Evolutionary conservation across 108 stramenopile species (phyloP), one percentile per base, ranked within the genome.

Genomic region (Fragilaria radians): DNA sequence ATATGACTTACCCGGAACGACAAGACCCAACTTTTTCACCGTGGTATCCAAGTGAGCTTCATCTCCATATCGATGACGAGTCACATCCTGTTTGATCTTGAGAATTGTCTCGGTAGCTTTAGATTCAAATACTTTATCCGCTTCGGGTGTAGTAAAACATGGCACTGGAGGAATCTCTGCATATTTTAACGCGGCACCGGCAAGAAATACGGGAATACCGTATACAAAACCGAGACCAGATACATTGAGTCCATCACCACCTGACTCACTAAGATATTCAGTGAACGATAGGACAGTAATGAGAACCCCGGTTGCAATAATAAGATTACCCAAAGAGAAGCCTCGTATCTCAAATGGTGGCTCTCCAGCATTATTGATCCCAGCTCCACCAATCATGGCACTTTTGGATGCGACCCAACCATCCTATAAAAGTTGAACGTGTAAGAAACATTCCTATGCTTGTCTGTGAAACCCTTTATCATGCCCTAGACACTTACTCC

Each of bases 271-370:
- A 49, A 98, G 89, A 66, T 95, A 98, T 74, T 95, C 94, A 9
- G 71, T 80, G 74, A 96, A 95, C 11, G 87, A 88, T 2, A 89
- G 70, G 5, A 70, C 49, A 0, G 97, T 98, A 54, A 95, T 75
- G 11, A 69, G 33, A 17, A 94, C 32, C 31, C 97, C 97, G 18
- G 72, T 67, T 19, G 70, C 51, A 42, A 95, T 79, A n/a, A 94
- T 80, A n/a, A 89, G 70, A 57, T 93, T 96, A 48, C 93, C 95
- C 3, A 98, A 72, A 21, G 95, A 96, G 62, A 98, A 96, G 19
- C 97, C 97, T 28, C 95, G 95, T 66, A 98, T 95, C 74, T 98
- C 95, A 60, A 98, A 96, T 5, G 97, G 97, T n/a, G 95, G 94
- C 65, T 97, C 95, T 51, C 95, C 95, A 5, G 89, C 89, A 33